Evolutionary conservation across 129 eudicot species (phyloP).

Genomic region (Escallonia herrerae): DNA sequence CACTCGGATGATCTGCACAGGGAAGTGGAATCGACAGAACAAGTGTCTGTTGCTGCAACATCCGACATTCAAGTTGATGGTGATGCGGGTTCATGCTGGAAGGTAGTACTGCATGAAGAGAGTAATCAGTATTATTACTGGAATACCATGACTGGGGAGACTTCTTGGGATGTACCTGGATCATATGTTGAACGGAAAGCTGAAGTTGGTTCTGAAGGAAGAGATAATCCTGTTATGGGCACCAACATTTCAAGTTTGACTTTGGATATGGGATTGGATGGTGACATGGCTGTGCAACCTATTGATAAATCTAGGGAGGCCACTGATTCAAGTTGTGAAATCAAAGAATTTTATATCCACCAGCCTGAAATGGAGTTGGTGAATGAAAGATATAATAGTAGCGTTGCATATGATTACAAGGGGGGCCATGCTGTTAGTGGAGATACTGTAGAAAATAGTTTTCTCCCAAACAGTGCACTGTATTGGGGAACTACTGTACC

Average conservation of each 20-base stretch:
- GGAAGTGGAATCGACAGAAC: conserved; percentile 18
- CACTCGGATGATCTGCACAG: conserved; percentile 13
- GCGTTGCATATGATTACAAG: conserved; percentile 15
- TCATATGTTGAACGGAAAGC: conserved; percentile 21
- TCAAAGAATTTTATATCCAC: conserved; percentile 13
- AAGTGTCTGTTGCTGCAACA: conserved; percentile 20
- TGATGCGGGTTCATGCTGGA: conserved; percentile 64
- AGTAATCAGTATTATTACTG: conserved; percentile 89
- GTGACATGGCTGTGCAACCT: conserved; percentile 10
- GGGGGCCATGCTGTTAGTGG: conserved; percentile 14
- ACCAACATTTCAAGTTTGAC: conserved; percentile 11
- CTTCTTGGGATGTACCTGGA: conserved; percentile 91
- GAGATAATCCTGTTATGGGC: conserved; percentile 18
- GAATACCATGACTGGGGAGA: conserved; percentile 80
- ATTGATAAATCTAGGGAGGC: conserved; percentile 6
- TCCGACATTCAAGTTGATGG: conserved; percentile 34
- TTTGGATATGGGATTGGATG: conserved; percentile 10
- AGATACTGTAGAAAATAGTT: conserved; percentile 4
- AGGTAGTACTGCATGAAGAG: conserved; percentile 91
- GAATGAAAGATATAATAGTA: conserved; percentile 18
- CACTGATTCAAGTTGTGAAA: conserved; percentile 9
- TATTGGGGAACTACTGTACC: conserved; percentile 13
- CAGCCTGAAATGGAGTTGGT: conserved; percentile 12
- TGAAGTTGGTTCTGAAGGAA: conserved; percentile 26
- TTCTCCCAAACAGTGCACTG: not conserved